phyloP scores from a whole-genome alignment of 805 yeast genomes.

The Wickerhamiella hasegawae region DNA sequence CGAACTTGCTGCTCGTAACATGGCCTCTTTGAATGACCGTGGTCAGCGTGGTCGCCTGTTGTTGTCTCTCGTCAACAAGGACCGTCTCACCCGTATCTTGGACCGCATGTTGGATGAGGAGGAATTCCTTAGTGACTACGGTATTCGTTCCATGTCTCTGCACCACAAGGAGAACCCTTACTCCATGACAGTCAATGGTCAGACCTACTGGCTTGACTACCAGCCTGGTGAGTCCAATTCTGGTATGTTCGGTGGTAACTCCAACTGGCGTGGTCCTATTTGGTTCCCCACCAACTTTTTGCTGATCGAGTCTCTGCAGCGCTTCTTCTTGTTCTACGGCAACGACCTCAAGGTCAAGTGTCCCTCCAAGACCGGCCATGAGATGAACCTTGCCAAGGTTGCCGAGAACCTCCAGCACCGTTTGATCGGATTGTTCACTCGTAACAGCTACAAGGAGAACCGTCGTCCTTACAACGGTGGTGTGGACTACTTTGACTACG shows the following conservation, averaged over 20 bases:
- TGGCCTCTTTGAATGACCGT: slow-evolving; percentile 60
- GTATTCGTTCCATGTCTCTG: slow-evolving; percentile 78
- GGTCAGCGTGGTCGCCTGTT: slow-evolving; percentile 75
- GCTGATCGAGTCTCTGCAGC: slow-evolving; percentile 70
- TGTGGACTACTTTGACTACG: slow-evolving; percentile 31
- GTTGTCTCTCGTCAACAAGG: slow-evolving; percentile 66
- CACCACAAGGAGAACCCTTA: slow-evolving; percentile 75
- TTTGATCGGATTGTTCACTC: slow-evolving; percentile 61
- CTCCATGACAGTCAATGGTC: slow-evolving; percentile 68
- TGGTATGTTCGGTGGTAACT: slow-evolving; percentile 91
- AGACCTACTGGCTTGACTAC: slow-evolving; percentile 30
- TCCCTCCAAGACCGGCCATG: slow-evolving; percentile 41
- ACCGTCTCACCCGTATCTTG: slow-evolving; percentile 58
- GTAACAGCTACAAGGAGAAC: slow-evolving; percentile 34
- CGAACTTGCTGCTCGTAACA: slow-evolving; percentile 59
- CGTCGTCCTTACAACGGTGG: slow-evolving; percentile 64
- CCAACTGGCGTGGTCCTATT: slow-evolving; percentile 95
- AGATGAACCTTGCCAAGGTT: slow-evolving; percentile 26
- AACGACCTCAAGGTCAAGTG: slow-evolving; percentile 72
- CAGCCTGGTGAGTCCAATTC: slow-evolving; percentile 42
- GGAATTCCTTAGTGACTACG: slow-evolving; percentile 72
- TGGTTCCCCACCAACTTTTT: slow-evolving; percentile 91
- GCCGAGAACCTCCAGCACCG: slow-evolving; percentile 85
- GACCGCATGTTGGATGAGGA: slow-evolving; percentile 70
- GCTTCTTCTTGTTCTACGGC: slow-evolving; percentile 81